These are phyloP conservation scores for Cylindrotheca fusiformis DNA, from an alignment of 108 stramenopile species.

Conservation along the genomic window DNA sequence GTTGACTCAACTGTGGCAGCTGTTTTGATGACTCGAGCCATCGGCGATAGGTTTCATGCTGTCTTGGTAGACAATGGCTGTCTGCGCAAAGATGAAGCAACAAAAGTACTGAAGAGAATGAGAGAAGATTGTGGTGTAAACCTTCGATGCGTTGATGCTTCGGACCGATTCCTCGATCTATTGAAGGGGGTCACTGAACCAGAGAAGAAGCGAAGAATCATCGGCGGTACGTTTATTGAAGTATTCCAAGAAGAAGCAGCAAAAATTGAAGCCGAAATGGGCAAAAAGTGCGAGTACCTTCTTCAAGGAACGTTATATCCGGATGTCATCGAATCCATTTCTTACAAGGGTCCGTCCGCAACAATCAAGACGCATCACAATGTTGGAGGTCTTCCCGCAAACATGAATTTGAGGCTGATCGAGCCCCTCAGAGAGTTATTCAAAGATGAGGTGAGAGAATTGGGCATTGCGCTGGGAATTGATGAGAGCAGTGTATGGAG, in stretches of 20 bases:
- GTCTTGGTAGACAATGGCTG: slow-evolving; percentile 98
- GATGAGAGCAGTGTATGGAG: slow-evolving; percentile 94
- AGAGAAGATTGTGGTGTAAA: slow-evolving; percentile 92
- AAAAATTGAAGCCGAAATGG: slow-evolving; percentile 73
- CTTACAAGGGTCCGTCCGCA: slow-evolving; percentile 98
- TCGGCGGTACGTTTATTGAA: slow-evolving; percentile 96
- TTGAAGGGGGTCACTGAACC: slow-evolving; percentile 94
- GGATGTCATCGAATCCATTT: slow-evolving; percentile 98
- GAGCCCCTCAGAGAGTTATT: slow-evolving; percentile 98
- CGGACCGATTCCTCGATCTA: slow-evolving; percentile 86
- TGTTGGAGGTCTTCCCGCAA: slow-evolving; percentile 93
- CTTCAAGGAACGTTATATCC: slow-evolving; percentile 98
- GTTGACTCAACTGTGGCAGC: slow-evolving; percentile 99
- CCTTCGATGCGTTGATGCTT: slow-evolving; percentile 91
- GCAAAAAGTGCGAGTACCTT: slow-evolving; percentile 68
- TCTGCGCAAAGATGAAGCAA: slow-evolving; percentile 94
- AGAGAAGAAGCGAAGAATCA: slow-evolving; percentile 97
- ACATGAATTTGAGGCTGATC: slow-evolving; percentile 95
- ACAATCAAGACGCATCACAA: slow-evolving; percentile 99
- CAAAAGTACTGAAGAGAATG: slow-evolving; percentile 80
- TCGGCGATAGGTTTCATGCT: slow-evolving; percentile 97
- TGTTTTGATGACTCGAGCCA: slow-evolving; percentile 94
- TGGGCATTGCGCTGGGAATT: slow-evolving; percentile 93
- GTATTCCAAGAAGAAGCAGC: slow-evolving; percentile 95
- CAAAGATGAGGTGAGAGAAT: slow-evolving; percentile 96